These are phyloP conservation scores for Penicillium sp. DNA, from an alignment of 2,329 filamentous ascomycete genomes.

Conservation along the genomic window DNA sequence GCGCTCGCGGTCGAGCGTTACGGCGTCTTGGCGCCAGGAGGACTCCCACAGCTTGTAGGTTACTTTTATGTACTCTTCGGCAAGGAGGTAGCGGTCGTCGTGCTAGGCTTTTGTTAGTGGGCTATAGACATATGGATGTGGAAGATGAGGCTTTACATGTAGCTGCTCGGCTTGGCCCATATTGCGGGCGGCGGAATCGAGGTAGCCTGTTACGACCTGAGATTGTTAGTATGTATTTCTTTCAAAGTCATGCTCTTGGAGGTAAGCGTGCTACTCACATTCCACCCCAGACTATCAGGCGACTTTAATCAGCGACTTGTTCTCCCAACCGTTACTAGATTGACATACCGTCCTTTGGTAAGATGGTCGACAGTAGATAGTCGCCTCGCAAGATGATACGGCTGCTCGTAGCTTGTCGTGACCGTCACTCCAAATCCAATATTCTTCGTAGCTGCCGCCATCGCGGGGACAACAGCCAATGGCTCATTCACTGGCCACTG, in stretches of 20 bases:
- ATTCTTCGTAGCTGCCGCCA: constrained; percentile 65
- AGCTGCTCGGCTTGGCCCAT: constrained; percentile 57
- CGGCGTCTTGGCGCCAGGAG: constrained; percentile 66
- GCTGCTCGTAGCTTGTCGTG: constrained; percentile 66
- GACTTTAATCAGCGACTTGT: not conserved
- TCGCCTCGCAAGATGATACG: constrained; percentile 64
- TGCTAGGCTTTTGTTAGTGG: constrained; percentile 42
- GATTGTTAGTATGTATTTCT: not conserved
- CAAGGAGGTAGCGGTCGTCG: constrained; percentile 63
- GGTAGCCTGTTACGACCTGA: constrained; percentile 64
- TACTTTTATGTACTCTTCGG: constrained; percentile 62
- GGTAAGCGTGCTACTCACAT: constrained; percentile 36
- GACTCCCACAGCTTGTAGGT: constrained; percentile 66
- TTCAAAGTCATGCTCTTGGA: too few relatives aligned
- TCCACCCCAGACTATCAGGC: constrained; percentile 51
- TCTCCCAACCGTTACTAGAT: not conserved
- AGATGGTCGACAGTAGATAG: constrained; percentile 66
- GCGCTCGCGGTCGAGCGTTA: constrained; percentile 56
- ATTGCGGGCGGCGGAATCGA: constrained; percentile 65
- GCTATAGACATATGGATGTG: not conserved
- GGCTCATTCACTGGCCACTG: constrained; percentile 73
- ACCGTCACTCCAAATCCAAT: constrained; percentile 68
- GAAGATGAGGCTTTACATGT: constrained; percentile 20
- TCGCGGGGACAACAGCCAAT: constrained; percentile 60
- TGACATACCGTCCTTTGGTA: constrained; percentile 55